phyloP scores from a whole-genome alignment of 345 rosid species.

The Eucalyptus tenuipes region DNA sequence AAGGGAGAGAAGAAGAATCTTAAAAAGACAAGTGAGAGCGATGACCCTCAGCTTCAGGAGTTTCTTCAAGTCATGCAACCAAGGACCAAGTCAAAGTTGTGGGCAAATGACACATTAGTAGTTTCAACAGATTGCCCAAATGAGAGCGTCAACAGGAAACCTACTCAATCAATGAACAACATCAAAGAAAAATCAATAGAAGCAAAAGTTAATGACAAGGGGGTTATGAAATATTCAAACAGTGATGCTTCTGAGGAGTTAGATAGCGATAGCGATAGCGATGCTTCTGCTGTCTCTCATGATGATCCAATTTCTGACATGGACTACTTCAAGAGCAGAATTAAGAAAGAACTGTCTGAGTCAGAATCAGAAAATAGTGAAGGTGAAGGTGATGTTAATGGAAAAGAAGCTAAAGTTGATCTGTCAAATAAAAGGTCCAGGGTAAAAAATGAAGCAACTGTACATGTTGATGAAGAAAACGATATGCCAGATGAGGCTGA shows the following conservation, averaged over 20 bases:
- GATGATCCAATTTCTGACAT: slow-evolving; percentile 56
- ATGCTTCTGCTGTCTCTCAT: slow-evolving; percentile 1
- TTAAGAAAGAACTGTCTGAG: slow-evolving; percentile 66
- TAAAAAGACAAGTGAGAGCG: slow-evolving; percentile 12
- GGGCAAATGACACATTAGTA: slow-evolving; percentile 62
- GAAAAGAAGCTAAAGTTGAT: not conserved
- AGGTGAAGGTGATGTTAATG: slow-evolving; percentile 8
- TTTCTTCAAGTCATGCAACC: slow-evolving; percentile 84
- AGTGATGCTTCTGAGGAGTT: slow-evolving; percentile 10
- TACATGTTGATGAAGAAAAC: slow-evolving; percentile 2
- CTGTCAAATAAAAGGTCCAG: slow-evolving; percentile 3
- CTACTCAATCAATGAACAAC: slow-evolving; percentile 11
- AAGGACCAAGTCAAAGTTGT: slow-evolving; percentile 57
- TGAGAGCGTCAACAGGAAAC: slow-evolving; percentile 2
- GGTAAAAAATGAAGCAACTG: not conserved
- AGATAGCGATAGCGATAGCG: not conserved
- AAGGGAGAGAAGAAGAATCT: slow-evolving; percentile 16
- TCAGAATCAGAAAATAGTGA: slow-evolving; percentile 58
- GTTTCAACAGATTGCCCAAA: slow-evolving; percentile 12
- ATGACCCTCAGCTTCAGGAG: slow-evolving; percentile 49
- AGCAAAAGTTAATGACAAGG: slow-evolving; percentile 3
- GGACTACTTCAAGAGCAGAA: slow-evolving; percentile 88
- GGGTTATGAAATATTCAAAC: not conserved
- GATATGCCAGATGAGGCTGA: slow-evolving; percentile 4
- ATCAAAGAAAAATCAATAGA: slow-evolving; percentile 1